These are phyloP conservation scores for Mollisia scopiformis DNA, from an alignment of 2,329 filamentous ascomycete genomes.

Conservation along the genomic window DNA sequence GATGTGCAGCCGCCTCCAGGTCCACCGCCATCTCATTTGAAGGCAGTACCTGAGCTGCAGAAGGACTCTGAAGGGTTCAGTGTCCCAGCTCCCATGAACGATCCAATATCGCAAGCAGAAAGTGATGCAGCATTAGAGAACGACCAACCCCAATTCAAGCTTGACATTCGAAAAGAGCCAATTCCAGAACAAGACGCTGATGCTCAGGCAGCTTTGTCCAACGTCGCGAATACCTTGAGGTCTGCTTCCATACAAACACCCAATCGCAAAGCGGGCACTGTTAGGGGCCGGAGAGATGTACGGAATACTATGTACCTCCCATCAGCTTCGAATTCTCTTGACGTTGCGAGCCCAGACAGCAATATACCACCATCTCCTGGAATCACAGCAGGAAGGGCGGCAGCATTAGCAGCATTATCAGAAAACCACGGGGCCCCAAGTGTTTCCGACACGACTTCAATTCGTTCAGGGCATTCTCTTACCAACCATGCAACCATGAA, in stretches of 20 bases:
- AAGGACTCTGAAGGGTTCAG: constrained; percentile 79
- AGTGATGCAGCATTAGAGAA: constrained; percentile 60
- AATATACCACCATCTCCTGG: constrained; percentile 38
- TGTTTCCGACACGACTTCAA: constrained; percentile 84
- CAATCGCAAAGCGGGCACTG: constrained; percentile 71
- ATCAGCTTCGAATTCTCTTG: constrained; percentile 36
- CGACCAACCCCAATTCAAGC: constrained; percentile 72
- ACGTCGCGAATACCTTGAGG: constrained; percentile 73
- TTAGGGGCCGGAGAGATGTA: constrained; percentile 87
- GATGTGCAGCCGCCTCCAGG: constrained; percentile 56
- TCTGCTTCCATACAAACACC: constrained; percentile 61
- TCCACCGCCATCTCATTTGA: constrained; percentile 43
- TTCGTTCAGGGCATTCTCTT: constrained; percentile 84
- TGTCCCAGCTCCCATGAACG: constrained; percentile 65
- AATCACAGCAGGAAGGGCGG: constrained; percentile 40
- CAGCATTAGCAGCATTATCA: constrained; percentile 60
- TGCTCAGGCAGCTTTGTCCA: constrained; percentile 75
- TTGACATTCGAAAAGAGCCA: constrained; percentile 78
- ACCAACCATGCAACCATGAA: constrained; percentile 69
- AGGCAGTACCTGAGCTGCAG: constrained; percentile 38
- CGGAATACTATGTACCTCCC: constrained; percentile 88
- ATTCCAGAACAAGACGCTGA: constrained; percentile 78
- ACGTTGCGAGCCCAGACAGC: constrained; percentile 22
- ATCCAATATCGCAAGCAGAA: constrained; percentile 74
- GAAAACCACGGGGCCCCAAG: constrained; percentile 54